Evolutionary conservation across 345 rosid species (phyloP), one percentile per base, ranked within the genome.

Genomic region (Aquilaria yunnanensis): DNA sequence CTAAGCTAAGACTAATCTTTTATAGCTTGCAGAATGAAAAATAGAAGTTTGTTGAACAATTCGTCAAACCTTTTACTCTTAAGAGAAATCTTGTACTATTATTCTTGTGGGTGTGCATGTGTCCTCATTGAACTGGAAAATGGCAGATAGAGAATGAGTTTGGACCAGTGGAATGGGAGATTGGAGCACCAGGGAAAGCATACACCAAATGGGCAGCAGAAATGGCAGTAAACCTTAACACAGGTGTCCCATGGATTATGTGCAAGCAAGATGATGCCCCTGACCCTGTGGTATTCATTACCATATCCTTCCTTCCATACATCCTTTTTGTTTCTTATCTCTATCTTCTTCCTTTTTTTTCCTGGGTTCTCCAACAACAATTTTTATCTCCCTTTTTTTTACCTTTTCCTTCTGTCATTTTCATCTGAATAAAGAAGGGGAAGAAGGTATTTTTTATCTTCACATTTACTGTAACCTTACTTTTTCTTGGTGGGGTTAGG

Each of bases 181-280:
- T 81, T 10, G 97, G 99, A 6, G 83, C 88, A 70, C 80, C 91
- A 31, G 97, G 90, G 32, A 81, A 85, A 72, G 83, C 90, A 55
- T 94, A 86, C 70, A 68, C 86, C 51, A 69, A 85, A 59, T 94
- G 99, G 99, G 92, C 81, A 31, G 97, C 96, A 65, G 63, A 80
- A 66, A 83, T 94, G 99, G 99, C 99, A 1, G 84, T 91, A 48
- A 87, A 90, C 59, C 96, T 91, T 6, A 62, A 69, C 9, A 91
- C 97, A 5, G 96, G 97, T 30, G 99, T 94, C 67, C 99, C 99
- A 52, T 94, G 99, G 99, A 71, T 94, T 77, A 94, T 94, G 99
- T 90, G 99, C 87, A 94, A 94, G 79, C 99, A 94, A 88, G 97
- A 91, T 3, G 93, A 94, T 75, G 99, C 93, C 64, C 97, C 99